Conservation (phyloP, 805 yeast species). For the Candida mattraensis region DNA sequence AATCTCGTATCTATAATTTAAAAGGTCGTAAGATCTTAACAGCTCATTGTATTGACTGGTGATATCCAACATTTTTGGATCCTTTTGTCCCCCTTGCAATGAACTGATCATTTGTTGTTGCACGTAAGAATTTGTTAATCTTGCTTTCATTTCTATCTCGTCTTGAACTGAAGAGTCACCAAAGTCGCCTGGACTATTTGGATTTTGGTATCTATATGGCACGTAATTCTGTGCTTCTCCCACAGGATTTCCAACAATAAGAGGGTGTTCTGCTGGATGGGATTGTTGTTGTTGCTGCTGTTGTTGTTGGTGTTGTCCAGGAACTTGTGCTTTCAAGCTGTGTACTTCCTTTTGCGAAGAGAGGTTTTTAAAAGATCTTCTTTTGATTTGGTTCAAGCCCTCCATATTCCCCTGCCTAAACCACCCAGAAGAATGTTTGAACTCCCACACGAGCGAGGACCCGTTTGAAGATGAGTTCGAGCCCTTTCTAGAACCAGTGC, state of each 20-base stretch:
- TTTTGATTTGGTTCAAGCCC: conserved; percentile 69
- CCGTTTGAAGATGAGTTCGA: conserved; percentile 22
- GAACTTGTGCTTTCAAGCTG: conserved; percentile 23
- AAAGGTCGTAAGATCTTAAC: conserved; percentile 41
- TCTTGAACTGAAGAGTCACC: conserved; percentile 20
- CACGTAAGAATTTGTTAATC: conserved; percentile 23
- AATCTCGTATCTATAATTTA: conserved; percentile 47
- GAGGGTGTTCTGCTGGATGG: not conserved
- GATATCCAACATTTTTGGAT: conserved; percentile 15
- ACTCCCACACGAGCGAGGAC: conserved; percentile 70
- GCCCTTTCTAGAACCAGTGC: conserved; percentile 22
- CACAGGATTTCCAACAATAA: conserved; percentile 2
- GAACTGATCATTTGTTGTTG: conserved; percentile 24
- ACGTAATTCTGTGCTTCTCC: conserved; percentile 26
- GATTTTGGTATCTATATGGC: conserved; percentile 25
- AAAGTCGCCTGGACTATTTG: conserved; percentile 22
- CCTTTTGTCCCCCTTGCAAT: conserved; percentile 17
- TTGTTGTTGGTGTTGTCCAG: conserved; percentile 2
- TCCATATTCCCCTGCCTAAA: conserved; percentile 82
- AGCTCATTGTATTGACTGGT: conserved; percentile 35
- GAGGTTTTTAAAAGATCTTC: conserved; percentile 53
- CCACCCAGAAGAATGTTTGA: conserved; percentile 75
- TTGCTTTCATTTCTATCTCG: conserved; percentile 25
- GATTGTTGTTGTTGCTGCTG: conserved; percentile 1
- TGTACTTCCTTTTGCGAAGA: conserved; percentile 32